Conservation (phyloP, 257 asterid species). For the Jaltomata sinuosa region DNA sequence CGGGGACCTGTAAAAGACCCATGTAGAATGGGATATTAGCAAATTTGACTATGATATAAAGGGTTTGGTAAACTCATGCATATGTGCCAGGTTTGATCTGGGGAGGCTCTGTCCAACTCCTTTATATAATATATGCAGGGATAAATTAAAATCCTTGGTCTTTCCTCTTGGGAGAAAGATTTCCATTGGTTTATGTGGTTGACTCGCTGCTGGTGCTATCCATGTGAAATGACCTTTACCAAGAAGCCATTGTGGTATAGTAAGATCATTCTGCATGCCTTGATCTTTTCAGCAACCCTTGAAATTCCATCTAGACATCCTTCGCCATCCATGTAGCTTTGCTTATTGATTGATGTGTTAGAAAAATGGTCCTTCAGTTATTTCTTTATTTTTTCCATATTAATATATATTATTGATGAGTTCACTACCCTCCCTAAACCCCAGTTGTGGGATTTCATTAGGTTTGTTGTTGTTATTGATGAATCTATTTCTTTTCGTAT, state of each 20-base stretch:
- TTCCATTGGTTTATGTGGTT: neutral
- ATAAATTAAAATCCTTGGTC: neutral
- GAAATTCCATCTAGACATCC: neutral
- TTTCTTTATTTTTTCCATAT: neutral
- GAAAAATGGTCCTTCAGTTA: neutral
- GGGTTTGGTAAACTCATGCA: neutral
- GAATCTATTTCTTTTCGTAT: slow-evolving; percentile 1
- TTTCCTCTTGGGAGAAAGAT: neutral
- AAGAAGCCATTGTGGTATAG: neutral
- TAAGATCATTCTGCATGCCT: neutral
- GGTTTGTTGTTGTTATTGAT: neutral
- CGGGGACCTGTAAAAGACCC: neutral
- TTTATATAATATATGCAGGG: neutral
- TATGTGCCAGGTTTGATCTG: neutral
- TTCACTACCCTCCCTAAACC: neutral
- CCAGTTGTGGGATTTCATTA: neutral
- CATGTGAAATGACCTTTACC: neutral
- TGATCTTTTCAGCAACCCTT: neutral
- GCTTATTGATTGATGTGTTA: neutral
- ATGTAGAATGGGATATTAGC: neutral
- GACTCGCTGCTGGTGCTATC: neutral
- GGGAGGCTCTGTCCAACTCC: neutral
- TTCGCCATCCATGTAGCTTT: neutral
- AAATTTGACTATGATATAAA: neutral
- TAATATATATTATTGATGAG: neutral